These are phyloP conservation scores for Termitomyces sp. DNA, from an alignment of 768 basidiomycete genomes.

Conservation along the genomic window DNA sequence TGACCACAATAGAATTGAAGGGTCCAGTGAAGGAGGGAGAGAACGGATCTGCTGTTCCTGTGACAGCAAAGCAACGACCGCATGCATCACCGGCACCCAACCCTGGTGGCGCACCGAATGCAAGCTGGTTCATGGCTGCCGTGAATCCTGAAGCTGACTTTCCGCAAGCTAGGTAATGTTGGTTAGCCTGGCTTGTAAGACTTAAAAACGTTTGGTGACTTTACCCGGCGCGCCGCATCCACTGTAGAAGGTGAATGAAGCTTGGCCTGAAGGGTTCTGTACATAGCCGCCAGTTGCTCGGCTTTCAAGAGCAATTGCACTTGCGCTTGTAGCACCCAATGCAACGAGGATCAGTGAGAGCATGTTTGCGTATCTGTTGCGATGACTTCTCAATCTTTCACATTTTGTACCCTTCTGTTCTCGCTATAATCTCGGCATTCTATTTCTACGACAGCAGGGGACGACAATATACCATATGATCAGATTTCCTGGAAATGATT, in stretches of 20 bases:
- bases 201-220: neutral
- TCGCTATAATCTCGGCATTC: slow-evolving; percentile 16
- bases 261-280: slow-evolving; percentile 46
- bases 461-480: slow-evolving; percentile 2
- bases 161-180: slow-evolving; percentile 44
- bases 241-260: slow-evolving; percentile 57
- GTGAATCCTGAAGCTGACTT: slow-evolving; percentile 45
- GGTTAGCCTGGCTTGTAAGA: neutral
- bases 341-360: slow-evolving; percentile 20
- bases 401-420: slow-evolving; percentile 7
- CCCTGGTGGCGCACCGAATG: slow-evolving; percentile 50
- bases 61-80: slow-evolving; percentile 56
- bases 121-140: slow-evolving; percentile 54
- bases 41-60: slow-evolving; percentile 48
- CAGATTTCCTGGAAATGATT: neutral
- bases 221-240: slow-evolving; percentile 49
- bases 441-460: neutral
- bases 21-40: slow-evolving; percentile 47
- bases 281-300: slow-evolving; percentile 49
- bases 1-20: slow-evolving; percentile 53
- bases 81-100: slow-evolving; percentile 56
- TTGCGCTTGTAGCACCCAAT: slow-evolving; percentile 13
- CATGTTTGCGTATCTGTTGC: slow-evolving; percentile 10
- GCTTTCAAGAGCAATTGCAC: slow-evolving; percentile 23
- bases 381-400: neutral